Conservation (phyloP, 768 basidiomycete genomes). For the Hypholoma fasciculare region DNA sequence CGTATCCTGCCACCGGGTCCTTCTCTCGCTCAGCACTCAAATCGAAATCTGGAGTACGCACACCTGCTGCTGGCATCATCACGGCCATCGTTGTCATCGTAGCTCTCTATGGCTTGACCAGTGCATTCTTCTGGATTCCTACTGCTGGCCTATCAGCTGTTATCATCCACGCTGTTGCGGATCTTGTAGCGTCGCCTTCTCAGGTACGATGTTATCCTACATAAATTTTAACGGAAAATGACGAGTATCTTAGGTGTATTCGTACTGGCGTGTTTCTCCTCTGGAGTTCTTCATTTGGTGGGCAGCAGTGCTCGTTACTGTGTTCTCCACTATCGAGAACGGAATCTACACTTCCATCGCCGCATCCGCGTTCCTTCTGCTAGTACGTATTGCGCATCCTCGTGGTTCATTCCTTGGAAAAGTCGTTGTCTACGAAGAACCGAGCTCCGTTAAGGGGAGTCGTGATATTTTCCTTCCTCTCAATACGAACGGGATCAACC, state of each 20-base stretch:
- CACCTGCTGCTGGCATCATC: constrained; percentile 85
- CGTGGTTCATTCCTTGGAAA: constrained; percentile 91
- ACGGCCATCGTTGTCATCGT: constrained; percentile 89
- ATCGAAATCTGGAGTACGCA: constrained; percentile 96
- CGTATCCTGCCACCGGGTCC: constrained; percentile 96
- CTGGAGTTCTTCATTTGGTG: constrained; percentile 89
- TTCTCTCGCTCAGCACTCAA: constrained; percentile 98
- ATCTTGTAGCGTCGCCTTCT: constrained; percentile 82
- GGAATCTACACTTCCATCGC: constrained; percentile 88
- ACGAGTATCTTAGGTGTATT: constrained; percentile 55
- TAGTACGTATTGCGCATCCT: constrained; percentile 86
- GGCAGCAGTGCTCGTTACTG: constrained; percentile 84
- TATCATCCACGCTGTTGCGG: constrained; percentile 91
- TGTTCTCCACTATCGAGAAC: constrained; percentile 93
- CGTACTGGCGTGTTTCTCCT: constrained; percentile 93
- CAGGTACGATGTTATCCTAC: constrained; percentile 32
- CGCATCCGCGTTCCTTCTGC: constrained; percentile 76
- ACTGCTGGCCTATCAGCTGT: constrained; percentile 83
- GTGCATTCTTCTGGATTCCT: constrained; percentile 91
- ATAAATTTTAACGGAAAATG: neutral
- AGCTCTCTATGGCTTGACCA: constrained; percentile 91
- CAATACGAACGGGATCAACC: constrained; percentile 55
- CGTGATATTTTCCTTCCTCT: constrained; percentile 90
- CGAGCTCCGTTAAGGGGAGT: constrained; percentile 27
- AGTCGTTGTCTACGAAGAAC: constrained; percentile 55